A percentile compares a stretch with the other conserved stretches of the same genome.
These are phyloP conservation scores for Fusarium nygamai DNA, from an alignment of 2,329 filamentous ascomycete genomes.

Conservation along the genomic window DNA sequence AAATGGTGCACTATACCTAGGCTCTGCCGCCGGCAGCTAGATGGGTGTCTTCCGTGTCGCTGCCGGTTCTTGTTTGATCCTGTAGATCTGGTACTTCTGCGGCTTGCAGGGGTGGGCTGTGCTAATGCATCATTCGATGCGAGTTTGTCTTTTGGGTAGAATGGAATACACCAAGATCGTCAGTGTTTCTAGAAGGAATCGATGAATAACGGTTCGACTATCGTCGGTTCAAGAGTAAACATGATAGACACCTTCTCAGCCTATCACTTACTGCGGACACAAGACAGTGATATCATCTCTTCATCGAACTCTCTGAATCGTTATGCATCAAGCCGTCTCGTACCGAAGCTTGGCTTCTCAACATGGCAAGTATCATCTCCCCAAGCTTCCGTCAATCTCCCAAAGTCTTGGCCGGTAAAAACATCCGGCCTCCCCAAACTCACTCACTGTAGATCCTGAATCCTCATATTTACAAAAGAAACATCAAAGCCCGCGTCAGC, in stretches of 20 bases:
- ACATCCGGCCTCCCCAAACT: slow-evolving; percentile 4
- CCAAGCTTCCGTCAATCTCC: slow-evolving; percentile 21
- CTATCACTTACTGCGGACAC: neutral
- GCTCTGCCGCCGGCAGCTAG: neutral
- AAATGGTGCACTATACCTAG: neutral
- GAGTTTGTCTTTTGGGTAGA: neutral
- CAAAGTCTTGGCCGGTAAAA: slow-evolving; percentile 4
- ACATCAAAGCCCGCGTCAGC: neutral
- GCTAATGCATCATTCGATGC: slow-evolving; percentile 4
- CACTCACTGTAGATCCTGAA: neutral
- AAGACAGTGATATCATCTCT: slow-evolving; percentile 1
- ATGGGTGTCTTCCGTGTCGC: slow-evolving; percentile 13
- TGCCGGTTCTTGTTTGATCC: slow-evolving; percentile 10
- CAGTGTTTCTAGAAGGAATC: neutral
- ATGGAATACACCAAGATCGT: neutral
- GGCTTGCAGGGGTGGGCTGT: neutral
- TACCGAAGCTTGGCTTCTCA: slow-evolving; percentile 12
- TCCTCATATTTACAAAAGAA: neutral
- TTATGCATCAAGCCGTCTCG: slow-evolving; percentile 5
- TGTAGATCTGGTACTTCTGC: slow-evolving; percentile 13
- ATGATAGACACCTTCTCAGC: neutral
- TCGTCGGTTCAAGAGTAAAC: neutral
- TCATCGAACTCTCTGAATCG: slow-evolving; percentile 8
- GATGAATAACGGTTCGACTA: neutral
- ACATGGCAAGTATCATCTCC: slow-evolving; percentile 34